Conservation (phyloP, 176 grass and related monocot genomes). For the Juncus effusus region DNA sequence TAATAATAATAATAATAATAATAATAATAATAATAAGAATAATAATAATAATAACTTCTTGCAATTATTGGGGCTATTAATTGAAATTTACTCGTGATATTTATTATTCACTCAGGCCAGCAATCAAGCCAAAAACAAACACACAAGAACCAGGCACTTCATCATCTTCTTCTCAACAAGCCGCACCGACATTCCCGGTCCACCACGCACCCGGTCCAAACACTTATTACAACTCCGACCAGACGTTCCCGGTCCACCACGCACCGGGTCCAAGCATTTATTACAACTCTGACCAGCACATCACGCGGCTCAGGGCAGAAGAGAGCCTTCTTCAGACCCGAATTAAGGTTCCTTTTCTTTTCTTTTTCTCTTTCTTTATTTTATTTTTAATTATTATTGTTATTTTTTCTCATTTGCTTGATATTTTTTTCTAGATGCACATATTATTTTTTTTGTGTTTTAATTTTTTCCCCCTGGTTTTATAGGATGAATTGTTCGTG, state of each 20-base stretch:
- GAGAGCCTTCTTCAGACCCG: slow-evolving; percentile 7
- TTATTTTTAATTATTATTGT: neutral
- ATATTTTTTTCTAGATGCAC: too few relatives aligned
- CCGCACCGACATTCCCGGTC: slow-evolving; percentile 9
- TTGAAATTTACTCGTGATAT: neutral
- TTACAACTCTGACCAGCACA: slow-evolving; percentile 3
- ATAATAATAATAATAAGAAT: too few relatives aligned
- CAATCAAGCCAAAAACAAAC: slow-evolving; percentile 3
- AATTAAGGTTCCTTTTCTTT: slow-evolving; percentile 7
- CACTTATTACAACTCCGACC: neutral
- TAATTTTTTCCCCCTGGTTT: too few relatives aligned
- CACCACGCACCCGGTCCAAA: neutral
- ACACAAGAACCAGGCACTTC: neutral
- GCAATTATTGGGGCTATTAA: too few relatives aligned
- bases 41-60: too few relatives aligned
- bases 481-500: too few relatives aligned
- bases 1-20: too few relatives aligned
- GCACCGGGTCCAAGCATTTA: neutral
- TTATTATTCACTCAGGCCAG: neutral
- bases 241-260: slow-evolving; percentile 3
- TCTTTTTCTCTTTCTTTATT: slow-evolving; percentile 1
- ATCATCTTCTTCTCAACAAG: neutral
- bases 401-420: neutral
- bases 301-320: slow-evolving; percentile 16
- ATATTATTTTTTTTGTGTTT: too few relatives aligned